These are phyloP conservation scores for Euphrasia arctica DNA, from an alignment of 305 asterid species.

Conservation along the genomic window DNA sequence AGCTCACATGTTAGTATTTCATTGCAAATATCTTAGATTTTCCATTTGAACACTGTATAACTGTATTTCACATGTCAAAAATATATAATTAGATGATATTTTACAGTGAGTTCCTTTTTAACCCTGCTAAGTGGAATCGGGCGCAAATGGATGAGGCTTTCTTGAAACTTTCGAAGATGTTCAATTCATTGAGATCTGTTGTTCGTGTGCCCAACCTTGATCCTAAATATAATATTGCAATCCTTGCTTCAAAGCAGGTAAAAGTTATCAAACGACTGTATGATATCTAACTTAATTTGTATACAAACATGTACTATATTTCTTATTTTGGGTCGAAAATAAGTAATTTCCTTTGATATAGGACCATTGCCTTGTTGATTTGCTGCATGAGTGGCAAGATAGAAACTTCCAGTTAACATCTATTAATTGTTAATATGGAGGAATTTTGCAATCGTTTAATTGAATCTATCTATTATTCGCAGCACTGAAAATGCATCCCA, in stretches of 20 bases:
- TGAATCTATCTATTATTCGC: conserved; percentile 8
- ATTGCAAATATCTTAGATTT: too few relatives aligned
- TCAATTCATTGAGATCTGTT: conserved; percentile 67
- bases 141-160: conserved; percentile 74
- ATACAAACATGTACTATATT: too few relatives aligned
- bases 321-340: too few relatives aligned
- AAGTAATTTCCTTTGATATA: conserved; percentile 21
- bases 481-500: too few relatives aligned
- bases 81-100: conserved; percentile 30
- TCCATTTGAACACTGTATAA: too few relatives aligned
- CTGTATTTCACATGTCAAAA: conserved; percentile 20
- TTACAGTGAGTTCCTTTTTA: conserved; percentile 74
- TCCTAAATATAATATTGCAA: too few relatives aligned
- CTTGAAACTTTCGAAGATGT: conserved; percentile 49
- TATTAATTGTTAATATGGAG: conserved; percentile 58
- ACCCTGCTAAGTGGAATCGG: conserved; percentile 79
- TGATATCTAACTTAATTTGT: too few relatives aligned
- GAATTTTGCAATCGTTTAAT: conserved; percentile 5
- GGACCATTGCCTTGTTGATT: conserved; percentile 93
- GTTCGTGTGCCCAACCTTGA: conserved; percentile 58
- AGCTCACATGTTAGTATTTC: too few relatives aligned
- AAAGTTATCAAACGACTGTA: too few relatives aligned
- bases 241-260: too few relatives aligned
- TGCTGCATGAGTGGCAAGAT: conserved; percentile 92
- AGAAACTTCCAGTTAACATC: conserved; percentile 75